A percentile compares a stretch with the other conserved stretches of the same genome.
Conservation (phyloP, 148 eudicot species). For the Fagopyrum tataricum region DNA sequence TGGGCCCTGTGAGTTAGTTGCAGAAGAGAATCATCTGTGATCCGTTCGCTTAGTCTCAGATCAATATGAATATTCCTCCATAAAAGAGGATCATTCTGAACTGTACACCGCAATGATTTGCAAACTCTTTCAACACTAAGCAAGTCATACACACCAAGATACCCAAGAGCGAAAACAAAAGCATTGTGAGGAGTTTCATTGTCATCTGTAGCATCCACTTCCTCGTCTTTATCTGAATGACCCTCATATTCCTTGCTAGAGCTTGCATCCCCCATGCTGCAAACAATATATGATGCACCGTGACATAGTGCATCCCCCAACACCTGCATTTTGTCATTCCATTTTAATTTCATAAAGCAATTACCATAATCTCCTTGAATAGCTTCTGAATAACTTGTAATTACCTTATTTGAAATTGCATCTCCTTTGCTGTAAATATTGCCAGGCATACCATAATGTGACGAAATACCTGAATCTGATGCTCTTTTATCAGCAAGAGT, state of each 20-base stretch:
- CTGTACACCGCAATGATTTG: constrained; percentile 40
- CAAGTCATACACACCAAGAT: constrained; percentile 61
- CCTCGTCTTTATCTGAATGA: constrained; percentile 16
- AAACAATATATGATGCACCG: constrained; percentile 11
- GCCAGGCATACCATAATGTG: not conserved
- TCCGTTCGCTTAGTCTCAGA: constrained; percentile 45
- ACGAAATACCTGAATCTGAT: not conserved
- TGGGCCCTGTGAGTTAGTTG: constrained; percentile 58
- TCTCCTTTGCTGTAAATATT: not conserved
- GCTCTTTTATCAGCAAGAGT: constrained; percentile 23
- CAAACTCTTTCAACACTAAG: constrained; percentile 70
- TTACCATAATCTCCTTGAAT: not conserved
- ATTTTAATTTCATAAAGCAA: not conserved
- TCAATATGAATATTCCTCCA: constrained; percentile 66
- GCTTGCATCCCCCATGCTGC: constrained; percentile 14
- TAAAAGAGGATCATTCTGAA: constrained; percentile 57
- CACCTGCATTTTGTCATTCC: not conserved
- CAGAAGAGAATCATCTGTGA: constrained; percentile 62
- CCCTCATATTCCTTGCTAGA: not conserved
- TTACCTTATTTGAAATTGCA: not conserved
- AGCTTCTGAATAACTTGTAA: not conserved
- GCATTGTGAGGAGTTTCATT: constrained; percentile 51
- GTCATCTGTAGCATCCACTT: constrained; percentile 17
- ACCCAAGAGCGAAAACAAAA: constrained; percentile 50
- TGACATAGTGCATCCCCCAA: not conserved